These are phyloP conservation scores for Verticillium klebahnii DNA, from an alignment of 2,329 filamentous ascomycete genomes.

Conservation along the genomic window DNA sequence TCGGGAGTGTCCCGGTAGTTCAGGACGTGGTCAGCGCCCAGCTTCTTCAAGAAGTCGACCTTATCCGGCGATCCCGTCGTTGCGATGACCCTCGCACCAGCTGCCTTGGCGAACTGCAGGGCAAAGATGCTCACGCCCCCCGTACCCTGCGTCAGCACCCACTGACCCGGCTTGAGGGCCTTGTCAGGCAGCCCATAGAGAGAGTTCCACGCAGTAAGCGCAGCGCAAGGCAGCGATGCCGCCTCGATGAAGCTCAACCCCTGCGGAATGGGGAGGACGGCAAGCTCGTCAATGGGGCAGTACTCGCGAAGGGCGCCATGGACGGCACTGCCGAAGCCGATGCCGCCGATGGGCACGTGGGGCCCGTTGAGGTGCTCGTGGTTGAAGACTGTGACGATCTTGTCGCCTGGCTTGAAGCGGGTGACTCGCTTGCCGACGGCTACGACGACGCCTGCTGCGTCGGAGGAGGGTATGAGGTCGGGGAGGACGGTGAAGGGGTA, in stretches of 20 bases:
- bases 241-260: conserved; percentile 33
- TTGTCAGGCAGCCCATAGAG: conserved; percentile 42
- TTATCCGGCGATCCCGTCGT: conserved; percentile 10
- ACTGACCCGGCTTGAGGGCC: conserved; percentile 26
- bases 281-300: no score
- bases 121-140: conserved; percentile 37
- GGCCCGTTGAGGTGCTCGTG: no score
- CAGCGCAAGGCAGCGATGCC: conserved; percentile 46
- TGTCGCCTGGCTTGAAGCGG: no score
- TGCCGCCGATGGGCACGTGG: no score
- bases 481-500: no score
- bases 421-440: no score
- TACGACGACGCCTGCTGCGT: no score
- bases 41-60: conserved; percentile 24
- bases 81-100: conserved; percentile 34
- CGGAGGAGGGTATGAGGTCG: no score
- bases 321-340: no score
- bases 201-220: conserved; percentile 53
- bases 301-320: no score
- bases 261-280: no score
- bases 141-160: conserved; percentile 35
- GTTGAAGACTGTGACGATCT: no score
- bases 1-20: conserved; percentile 34
- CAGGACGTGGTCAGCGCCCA: conserved; percentile 37
- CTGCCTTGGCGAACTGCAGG: conserved; percentile 34